Evolutionary conservation across 2,329 filamentous ascomycete species (phyloP).

Genomic region (Fusarium haematococcum): DNA sequence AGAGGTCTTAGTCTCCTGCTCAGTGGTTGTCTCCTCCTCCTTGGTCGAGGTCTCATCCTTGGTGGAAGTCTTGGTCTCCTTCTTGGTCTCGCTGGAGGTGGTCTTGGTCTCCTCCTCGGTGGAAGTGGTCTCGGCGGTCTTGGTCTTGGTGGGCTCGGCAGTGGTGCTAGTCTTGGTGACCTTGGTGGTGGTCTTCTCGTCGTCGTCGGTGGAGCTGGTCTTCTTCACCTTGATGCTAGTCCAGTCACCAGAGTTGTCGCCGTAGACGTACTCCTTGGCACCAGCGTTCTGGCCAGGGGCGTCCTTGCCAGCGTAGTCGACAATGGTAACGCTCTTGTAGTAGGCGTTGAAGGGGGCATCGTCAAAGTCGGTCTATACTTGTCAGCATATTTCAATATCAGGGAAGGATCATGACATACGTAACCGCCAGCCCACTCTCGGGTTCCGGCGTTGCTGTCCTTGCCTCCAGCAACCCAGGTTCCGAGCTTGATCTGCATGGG

Average conservation of each 20-base stretch:
- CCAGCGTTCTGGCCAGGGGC: conserved; percentile 50
- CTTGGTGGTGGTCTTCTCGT: conserved; percentile 33
- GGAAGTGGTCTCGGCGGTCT: conserved; percentile 24
- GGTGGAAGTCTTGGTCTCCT: conserved; percentile 20
- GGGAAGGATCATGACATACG: not conserved
- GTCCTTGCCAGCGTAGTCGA: conserved; percentile 65
- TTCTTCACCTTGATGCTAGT: conserved; percentile 64
- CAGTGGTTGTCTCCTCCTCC: conserved; percentile 9
- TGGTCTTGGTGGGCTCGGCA: conserved; percentile 7
- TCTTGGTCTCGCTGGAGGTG: conserved; percentile 18
- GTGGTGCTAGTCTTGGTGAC: conserved; percentile 22
- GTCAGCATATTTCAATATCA: not conserved
- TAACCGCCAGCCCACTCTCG: conserved; percentile 76
- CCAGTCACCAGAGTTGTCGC: conserved; percentile 61
- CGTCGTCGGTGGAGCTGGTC: conserved; percentile 45
- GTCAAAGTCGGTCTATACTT: conserved; percentile 61
- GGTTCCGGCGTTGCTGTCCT: conserved; percentile 74
- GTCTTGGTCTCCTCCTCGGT: conserved; percentile 31
- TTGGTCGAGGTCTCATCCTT: conserved; percentile 24
- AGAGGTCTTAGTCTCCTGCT: conserved; percentile 25
- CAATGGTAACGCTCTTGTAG: conserved; percentile 68
- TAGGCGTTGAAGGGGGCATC: conserved; percentile 65
- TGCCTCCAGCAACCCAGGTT: conserved; percentile 72
- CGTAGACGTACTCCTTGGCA: conserved; percentile 65
- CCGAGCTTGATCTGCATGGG: conserved; percentile 79